phyloP scores from a whole-genome alignment of 2,329 filamentous ascomycete species.

The Phyllosticta citriasiana region DNA sequence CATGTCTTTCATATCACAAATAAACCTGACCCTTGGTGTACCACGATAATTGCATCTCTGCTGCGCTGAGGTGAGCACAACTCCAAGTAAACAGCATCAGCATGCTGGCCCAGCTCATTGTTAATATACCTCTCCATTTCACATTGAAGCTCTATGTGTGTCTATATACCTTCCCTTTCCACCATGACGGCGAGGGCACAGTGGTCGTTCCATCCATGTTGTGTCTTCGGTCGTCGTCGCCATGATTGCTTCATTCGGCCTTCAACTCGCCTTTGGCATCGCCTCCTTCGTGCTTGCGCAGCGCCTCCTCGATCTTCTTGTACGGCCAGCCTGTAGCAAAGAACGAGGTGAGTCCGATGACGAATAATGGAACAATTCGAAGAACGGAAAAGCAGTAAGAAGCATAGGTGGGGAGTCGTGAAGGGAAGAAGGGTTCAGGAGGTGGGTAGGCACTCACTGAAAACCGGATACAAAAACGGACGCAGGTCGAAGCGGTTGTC shows the following conservation, averaged over 20 bases:
- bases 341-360: background rate
- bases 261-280: conserved; percentile 9
- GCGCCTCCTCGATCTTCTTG: conserved; percentile 28
- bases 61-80: too few species aligned
- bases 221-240: too few species aligned
- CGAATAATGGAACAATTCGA: background rate
- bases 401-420: background rate
- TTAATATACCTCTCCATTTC: too few species aligned
- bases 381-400: background rate
- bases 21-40: too few species aligned
- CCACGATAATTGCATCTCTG: too few species aligned
- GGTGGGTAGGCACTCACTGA: conserved; percentile 11
- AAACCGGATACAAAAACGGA: conserved; percentile 45
- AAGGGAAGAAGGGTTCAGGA: background rate
- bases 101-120: too few species aligned
- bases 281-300: conserved; percentile 18
- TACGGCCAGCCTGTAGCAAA: conserved; percentile 20
- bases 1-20: too few species aligned
- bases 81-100: too few species aligned
- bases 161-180: too few species aligned
- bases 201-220: too few species aligned
- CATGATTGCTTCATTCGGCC: background rate
- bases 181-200: too few species aligned
- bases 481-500: conserved; percentile 41
- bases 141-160: too few species aligned